Base-by-base conservation (phyloP, 2,329 filamentous ascomycete species). In the Phialophora macrospora region DNA sequence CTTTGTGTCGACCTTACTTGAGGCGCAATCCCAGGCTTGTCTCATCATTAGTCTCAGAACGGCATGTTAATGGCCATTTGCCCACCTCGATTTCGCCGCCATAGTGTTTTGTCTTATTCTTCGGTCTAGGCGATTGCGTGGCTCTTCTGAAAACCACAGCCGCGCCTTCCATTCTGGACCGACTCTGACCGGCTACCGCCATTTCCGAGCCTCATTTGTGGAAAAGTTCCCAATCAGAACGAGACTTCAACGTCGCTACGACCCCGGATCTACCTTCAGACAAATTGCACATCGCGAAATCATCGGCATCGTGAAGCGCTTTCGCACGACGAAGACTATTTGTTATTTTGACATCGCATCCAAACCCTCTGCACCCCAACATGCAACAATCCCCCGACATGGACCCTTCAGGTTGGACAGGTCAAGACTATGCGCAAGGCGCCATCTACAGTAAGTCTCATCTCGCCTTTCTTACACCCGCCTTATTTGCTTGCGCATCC, bases 341-440 rank as follows among this genome's bases (percentile, higher is more conserved):
- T 60, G 58, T 52, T 60, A 56, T 66, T 60, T 63, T 64, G 58
- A 30, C 63, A 54, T 63, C 65, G 55, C 62, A 64, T 46, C 55
- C 26, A 20, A 20, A 55, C 54, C 62, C 62, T 22, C 54, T 55
- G 51, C 64, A 60, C 55, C 55, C 55, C 41, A 64, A 61, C 41
- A 63, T 68, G 65, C 66, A 64, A 61, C 68, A 66, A 49, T 44
- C 66, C 52, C 38, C 62, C 26, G 62, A 67, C 22, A 65, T 69
- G 65, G 63, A 69, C 49, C 46, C 65, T 17, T 48, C 57, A 52
- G 46, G 28, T 30, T 70, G 68, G 68, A 20, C 56, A 34, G 66
- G 57, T 38, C 63, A 68, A 63, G 68, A 70, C 20, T 70, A 66
- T 65, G 54, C 65, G 26, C 28, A 65, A 30, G 59, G 44, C 24